Evolutionary conservation across 345 rosid species (phyloP), one percentile per base, ranked within the genome.

Genomic region (Bruguiera gymnorhiza): DNA sequence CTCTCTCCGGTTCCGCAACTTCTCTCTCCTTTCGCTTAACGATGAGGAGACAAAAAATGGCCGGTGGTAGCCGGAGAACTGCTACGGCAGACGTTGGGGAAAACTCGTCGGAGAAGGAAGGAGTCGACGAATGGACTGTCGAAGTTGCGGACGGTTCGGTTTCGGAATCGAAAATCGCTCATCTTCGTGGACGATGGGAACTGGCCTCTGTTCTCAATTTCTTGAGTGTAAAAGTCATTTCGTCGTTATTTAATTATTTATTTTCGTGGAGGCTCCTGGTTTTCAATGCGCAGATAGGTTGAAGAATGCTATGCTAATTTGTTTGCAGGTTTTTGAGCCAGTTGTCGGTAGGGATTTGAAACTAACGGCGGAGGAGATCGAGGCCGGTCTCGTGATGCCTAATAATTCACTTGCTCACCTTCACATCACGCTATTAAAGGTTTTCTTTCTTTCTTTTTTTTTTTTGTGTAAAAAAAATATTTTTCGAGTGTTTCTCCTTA

Each of bases 181-280:
- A 67, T 77, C 76, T 93, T 66, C 97, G 98, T 51, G 80, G 82
- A 59, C 83, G 87, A 56, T 93, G 98, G 98, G 97, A 93, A 72
- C 90, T 93, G 31, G 98, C 98, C 32, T 91, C 92, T 16, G 92
- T 89, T 77, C 89, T 93, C 69, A 91, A 89, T 77, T 93, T 93
- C 75, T 69, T 93, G 10, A 84, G 73, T 52, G 98, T 91, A 74
- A 68, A 70, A 68, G 53, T 32, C 32, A 32, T 29, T 56, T 6
- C 8, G 15, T 51, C 29, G 1, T 27, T 57, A 1, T 8, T 29
- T 57, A 3, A 0, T 24, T 37, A 19, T 19, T 34, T 8, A 26
- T 61, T 27, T 18, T 21, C 7, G 5, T 20, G 7, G 27, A 66
- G 50, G 15, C 13, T 11, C 15, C 15, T 39, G 46, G 70, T 26